phyloP scores from a whole-genome alignment of 805 yeast species.

The Candida caryicola region DNA sequence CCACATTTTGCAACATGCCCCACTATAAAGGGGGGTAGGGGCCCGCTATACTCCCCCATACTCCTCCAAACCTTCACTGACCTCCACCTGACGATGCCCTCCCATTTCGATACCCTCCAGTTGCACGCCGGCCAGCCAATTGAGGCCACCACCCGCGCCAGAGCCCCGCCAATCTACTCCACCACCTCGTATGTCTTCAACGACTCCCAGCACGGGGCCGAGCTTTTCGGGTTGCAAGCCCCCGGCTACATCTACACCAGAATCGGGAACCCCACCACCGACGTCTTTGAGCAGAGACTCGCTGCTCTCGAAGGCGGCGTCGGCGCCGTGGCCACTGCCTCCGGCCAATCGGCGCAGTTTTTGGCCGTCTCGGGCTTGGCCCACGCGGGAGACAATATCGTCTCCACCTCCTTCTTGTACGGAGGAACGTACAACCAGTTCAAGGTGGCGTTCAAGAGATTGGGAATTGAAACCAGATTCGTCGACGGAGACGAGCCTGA shows the following conservation, averaged over 20 bases:
- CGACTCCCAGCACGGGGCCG: constrained; percentile 89
- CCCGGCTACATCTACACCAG: constrained; percentile 89
- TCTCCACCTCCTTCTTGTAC: constrained; percentile 81
- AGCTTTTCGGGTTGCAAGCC: constrained; percentile 78
- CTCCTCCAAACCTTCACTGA: not conserved
- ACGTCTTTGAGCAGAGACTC: constrained; percentile 85
- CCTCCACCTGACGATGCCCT: constrained; percentile 41
- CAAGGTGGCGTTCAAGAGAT: constrained; percentile 84
- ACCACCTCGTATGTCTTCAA: constrained; percentile 86
- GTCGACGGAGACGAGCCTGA: constrained; percentile 80
- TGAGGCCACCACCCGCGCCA: constrained; percentile 63
- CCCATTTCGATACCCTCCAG: constrained; percentile 86
- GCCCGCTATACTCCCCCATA: too few species aligned
- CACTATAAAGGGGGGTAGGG: too few species aligned
- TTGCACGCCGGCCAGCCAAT: constrained; percentile 90
- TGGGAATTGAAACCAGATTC: constrained; percentile 83
- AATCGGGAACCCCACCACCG: constrained; percentile 89
- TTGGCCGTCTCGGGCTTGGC: constrained; percentile 81
- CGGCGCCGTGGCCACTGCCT: constrained; percentile 83
- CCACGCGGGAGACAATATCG: constrained; percentile 83
- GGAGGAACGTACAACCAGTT: constrained; percentile 98
- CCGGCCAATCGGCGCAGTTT: constrained; percentile 98
- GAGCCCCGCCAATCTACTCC: constrained; percentile 94
- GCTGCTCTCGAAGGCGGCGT: constrained; percentile 93
- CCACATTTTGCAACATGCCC: too few species aligned